Conservation (phyloP, 129 eudicot genomes). For the Arctium lappa region DNA sequence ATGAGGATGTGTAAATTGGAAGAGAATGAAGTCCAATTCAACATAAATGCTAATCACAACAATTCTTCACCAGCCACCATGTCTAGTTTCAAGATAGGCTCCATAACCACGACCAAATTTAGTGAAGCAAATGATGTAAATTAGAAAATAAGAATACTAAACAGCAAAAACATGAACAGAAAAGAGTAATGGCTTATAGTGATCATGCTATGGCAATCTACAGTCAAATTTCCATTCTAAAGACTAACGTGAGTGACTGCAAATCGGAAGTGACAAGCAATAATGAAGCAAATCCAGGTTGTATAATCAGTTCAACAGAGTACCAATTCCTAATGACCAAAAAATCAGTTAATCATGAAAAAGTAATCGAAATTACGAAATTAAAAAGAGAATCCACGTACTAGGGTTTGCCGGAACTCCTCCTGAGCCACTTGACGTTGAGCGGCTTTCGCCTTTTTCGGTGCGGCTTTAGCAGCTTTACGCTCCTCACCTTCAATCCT, state of each 20-base stretch:
- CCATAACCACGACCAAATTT: not conserved
- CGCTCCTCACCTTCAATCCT: slow-evolving; percentile 56
- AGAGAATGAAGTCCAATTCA: not conserved
- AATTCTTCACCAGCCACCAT: not conserved
- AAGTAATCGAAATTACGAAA: not conserved
- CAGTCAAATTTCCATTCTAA: not conserved
- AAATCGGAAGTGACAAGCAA: not conserved
- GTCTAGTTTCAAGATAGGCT: not conserved
- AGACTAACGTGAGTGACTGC: not conserved
- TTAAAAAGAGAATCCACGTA: slow-evolving; percentile 14
- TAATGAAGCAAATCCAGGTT: not conserved
- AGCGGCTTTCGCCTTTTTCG: slow-evolving; percentile 52
- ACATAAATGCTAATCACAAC: not conserved
- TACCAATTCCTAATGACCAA: not conserved
- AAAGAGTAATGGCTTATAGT: not conserved
- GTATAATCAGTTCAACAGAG: not conserved
- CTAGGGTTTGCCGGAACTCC: slow-evolving; percentile 57
- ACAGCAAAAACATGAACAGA: not conserved
- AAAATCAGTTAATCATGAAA: not conserved
- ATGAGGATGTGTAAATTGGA: not conserved
- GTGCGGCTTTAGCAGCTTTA: slow-evolving; percentile 53
- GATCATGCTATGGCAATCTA: not conserved
- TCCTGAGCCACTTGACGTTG: slow-evolving; percentile 51
- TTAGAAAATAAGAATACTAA: not conserved
- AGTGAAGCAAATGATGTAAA: not conserved